Conservation (phyloP, 495 filamentous ascomycete genomes). For the Daldinia bambusicola region DNA sequence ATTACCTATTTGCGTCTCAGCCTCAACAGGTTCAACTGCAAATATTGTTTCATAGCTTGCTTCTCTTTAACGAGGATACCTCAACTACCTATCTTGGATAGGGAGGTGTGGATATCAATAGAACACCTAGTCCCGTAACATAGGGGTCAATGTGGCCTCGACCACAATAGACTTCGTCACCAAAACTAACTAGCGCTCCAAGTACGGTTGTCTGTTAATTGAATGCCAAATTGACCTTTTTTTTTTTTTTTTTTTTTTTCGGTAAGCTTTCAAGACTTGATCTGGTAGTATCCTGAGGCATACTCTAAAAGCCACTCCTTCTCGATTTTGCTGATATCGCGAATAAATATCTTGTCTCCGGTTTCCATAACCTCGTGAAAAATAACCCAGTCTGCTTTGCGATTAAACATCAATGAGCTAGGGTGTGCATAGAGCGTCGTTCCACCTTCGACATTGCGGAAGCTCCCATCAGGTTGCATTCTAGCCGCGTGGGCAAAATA, state of each 20-base stretch:
- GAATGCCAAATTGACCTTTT: neutral
- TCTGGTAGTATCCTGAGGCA: constrained; percentile 83
- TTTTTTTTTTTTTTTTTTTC: too few relatives aligned
- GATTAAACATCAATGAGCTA: constrained; percentile 94
- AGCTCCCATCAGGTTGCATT: constrained; percentile 95
- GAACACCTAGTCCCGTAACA: constrained; percentile 2
- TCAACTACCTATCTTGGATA: constrained; percentile 18
- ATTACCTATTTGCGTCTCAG: constrained; percentile 40
- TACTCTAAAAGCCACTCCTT: constrained; percentile 91
- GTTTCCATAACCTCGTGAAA: constrained; percentile 97
- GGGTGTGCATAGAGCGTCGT: constrained; percentile 86
- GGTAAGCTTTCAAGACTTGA: constrained; percentile 47
- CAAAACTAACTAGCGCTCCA: neutral
- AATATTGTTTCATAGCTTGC: constrained; percentile 37
- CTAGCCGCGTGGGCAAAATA: constrained; percentile 96
- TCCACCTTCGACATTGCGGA: constrained; percentile 80
- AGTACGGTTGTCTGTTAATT: constrained; percentile 7
- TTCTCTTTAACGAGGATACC: constrained; percentile 33
- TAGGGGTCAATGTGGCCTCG: neutral
- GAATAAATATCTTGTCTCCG: constrained; percentile 86
- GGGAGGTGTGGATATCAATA: constrained; percentile 16
- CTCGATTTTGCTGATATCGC: constrained; percentile 91
- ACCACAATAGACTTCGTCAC: constrained; percentile 10
- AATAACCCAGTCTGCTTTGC: constrained; percentile 97
- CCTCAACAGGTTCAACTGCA: constrained; percentile 27